Conservation (phyloP, 805 yeast genomes). For the Millerago galiae region DNA sequence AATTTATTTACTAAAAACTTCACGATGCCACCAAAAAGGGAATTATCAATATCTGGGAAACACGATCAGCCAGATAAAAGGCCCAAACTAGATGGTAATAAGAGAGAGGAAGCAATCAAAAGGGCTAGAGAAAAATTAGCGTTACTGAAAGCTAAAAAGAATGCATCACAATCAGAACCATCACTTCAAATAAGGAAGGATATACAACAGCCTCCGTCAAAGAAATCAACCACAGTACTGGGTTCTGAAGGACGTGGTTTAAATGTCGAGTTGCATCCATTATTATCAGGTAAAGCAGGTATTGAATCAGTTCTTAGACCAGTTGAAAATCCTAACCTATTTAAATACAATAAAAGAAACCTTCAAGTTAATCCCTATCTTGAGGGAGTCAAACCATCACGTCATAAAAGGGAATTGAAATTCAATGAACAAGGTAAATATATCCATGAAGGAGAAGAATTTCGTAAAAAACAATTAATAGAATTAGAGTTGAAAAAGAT, state of each 20-base stretch:
- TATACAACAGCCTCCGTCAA: background rate
- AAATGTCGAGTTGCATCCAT: conserved; percentile 26
- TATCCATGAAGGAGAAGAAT: conserved; percentile 34
- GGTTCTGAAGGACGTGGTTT: conserved; percentile 14
- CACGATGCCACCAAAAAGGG: conserved; percentile 7
- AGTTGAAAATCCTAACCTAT: conserved; percentile 20
- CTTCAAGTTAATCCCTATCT: conserved; percentile 31
- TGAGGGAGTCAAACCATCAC: conserved; percentile 6
- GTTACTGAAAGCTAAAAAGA: conserved; percentile 6
- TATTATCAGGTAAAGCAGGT: conserved; percentile 18
- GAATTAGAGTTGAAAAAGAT: conserved; percentile 28
- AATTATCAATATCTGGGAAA: background rate
- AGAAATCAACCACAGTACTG: background rate
- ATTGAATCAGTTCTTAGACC: conserved; percentile 3
- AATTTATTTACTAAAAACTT: background rate
- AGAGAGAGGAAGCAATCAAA: conserved; percentile 5
- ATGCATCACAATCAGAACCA: background rate
- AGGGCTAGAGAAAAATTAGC: conserved; percentile 12
- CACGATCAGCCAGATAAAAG: conserved; percentile 2
- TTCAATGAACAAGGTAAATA: conserved; percentile 60
- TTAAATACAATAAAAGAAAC: conserved; percentile 19
- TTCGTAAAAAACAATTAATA: conserved; percentile 34
- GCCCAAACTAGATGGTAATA: background rate
- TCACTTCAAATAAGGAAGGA: background rate
- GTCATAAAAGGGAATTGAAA: conserved; percentile 33